These are phyloP conservation scores for Pelargonium cotyledonis DNA, from an alignment of 441 rosid species.

Conservation along the genomic window DNA sequence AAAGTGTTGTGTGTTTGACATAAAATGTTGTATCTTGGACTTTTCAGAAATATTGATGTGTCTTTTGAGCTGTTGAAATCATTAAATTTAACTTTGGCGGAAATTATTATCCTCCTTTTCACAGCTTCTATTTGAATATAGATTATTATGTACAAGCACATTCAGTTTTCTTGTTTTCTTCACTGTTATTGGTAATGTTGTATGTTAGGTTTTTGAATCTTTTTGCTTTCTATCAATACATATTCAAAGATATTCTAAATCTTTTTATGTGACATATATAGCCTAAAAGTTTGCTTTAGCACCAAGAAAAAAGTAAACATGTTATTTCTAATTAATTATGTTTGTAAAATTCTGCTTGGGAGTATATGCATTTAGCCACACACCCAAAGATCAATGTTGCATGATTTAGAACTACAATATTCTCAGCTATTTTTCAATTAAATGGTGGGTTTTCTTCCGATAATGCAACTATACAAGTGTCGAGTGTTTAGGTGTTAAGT, in stretches of 20 bases:
- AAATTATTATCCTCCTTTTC: background rate
- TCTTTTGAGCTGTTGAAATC: background rate
- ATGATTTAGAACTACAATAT: too few species aligned
- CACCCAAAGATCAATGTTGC: too few species aligned
- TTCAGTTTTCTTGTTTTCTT: background rate
- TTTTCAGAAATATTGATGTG: background rate
- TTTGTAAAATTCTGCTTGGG: too few species aligned
- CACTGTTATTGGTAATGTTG: background rate
- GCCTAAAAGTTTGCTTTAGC: background rate
- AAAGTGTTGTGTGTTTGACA: conserved; percentile 5
- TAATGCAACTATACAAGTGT: too few species aligned
- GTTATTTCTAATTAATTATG: too few species aligned
- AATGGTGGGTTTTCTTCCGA: too few species aligned
- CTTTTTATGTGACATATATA: background rate
- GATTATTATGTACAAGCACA: background rate
- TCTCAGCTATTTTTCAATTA: too few species aligned
- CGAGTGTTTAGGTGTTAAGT: too few species aligned
- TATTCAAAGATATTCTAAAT: background rate
- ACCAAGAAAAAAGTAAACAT: background rate
- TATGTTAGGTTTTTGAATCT: background rate
- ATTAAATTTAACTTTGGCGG: background rate
- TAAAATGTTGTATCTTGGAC: background rate
- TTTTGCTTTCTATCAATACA: background rate
- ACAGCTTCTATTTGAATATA: background rate
- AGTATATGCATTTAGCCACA: too few species aligned